A percentile compares a stretch with the other conserved stretches of the same genome.
These are phyloP conservation scores for Sporopachydermia lactativora DNA, from an alignment of 805 yeast genomes.

Conservation along the genomic window DNA sequence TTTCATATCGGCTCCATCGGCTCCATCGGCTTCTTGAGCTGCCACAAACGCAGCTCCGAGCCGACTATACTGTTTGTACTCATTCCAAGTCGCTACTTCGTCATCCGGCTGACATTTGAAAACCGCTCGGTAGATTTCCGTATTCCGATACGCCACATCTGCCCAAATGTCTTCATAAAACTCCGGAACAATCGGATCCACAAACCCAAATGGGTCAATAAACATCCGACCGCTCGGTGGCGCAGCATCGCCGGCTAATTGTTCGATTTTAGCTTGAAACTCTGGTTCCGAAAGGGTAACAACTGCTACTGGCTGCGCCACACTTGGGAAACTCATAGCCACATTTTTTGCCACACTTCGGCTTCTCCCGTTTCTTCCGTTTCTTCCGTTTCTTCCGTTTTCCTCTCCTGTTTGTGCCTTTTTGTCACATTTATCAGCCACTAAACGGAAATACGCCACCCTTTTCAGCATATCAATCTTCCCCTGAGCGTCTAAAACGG, in stretches of 20 bases:
- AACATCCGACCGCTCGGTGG: conserved; percentile 27
- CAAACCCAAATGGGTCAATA: conserved; percentile 79
- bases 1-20: conserved; percentile 10
- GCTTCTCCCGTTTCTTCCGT: not conserved
- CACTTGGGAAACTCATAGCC: not conserved
- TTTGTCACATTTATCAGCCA: conserved; percentile 30
- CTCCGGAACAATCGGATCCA: conserved; percentile 71
- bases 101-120: conserved; percentile 96
- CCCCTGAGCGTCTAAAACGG: conserved; percentile 18
- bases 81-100: conserved; percentile 78
- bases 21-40: conserved; percentile 15
- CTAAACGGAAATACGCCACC: conserved; percentile 53
- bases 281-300: conserved; percentile 30
- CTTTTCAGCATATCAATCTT: conserved; percentile 63
- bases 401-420: conserved; percentile 27
- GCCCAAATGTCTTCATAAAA: conserved; percentile 83
- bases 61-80: conserved; percentile 59
- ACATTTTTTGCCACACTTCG: not conserved
- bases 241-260: conserved; percentile 24
- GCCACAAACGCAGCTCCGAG: conserved; percentile 43
- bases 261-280: conserved; percentile 25
- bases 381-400: conserved; percentile 1
- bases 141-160: conserved; percentile 70
- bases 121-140: conserved; percentile 65
- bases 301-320: conserved; percentile 22